A percentile compares a stretch with the other conserved stretches of the same genome.
phyloP scores from a whole-genome alignment of 306 rosid genomes.

The Dalbergia cochinchinensis region DNA sequence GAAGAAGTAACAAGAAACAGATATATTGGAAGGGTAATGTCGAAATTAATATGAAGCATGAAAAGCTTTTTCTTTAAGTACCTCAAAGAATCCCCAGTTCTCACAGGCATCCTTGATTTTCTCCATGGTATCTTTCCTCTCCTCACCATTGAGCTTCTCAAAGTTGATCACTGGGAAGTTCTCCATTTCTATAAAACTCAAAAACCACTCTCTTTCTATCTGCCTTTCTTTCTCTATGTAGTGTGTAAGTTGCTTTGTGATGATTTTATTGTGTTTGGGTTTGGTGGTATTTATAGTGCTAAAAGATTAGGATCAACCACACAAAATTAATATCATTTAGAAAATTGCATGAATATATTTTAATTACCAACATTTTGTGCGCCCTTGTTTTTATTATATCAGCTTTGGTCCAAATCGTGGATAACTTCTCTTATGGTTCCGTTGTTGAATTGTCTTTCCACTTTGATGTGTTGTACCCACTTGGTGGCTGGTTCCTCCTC shows the following conservation, averaged over 20 bases:
- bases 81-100: slow-evolving; percentile 99
- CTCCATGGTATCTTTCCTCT: slow-evolving; percentile 62
- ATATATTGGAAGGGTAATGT: slow-evolving; percentile 28
- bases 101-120: slow-evolving; percentile 91
- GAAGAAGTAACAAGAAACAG: not conserved
- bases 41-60: slow-evolving; percentile 6
- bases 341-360: slow-evolving; percentile 5
- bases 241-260: slow-evolving; percentile 32
- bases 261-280: slow-evolving; percentile 12
- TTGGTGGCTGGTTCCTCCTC: slow-evolving; percentile 30
- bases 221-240: slow-evolving; percentile 17
- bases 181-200: slow-evolving; percentile 50
- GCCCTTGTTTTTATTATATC: not conserved
- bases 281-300: slow-evolving; percentile 52
- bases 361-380: not conserved
- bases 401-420: slow-evolving; percentile 10
- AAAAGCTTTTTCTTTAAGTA: slow-evolving; percentile 23
- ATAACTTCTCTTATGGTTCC: slow-evolving; percentile 42
- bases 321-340: not conserved
- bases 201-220: not conserved
- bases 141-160: slow-evolving; percentile 76
- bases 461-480: slow-evolving; percentile 39
- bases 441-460: slow-evolving; percentile 46
- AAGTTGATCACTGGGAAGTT: slow-evolving; percentile 81
- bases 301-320: not conserved